Conservation (phyloP, 257 asterid genomes). For the Solanum pennellii region DNA sequence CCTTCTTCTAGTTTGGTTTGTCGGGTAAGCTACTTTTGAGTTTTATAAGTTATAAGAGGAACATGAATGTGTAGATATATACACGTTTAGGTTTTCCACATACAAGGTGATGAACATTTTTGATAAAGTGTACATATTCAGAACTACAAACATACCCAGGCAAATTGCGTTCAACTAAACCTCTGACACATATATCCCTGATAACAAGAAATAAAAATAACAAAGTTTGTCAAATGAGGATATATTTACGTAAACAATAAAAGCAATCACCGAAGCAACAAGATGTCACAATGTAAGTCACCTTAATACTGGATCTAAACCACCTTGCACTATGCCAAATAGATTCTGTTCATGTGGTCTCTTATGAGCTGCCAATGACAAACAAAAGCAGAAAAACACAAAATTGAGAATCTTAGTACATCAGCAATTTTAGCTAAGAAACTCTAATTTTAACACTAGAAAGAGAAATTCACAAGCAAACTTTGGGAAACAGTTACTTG, state of each 20-base stretch:
- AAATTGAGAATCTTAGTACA: background rate
- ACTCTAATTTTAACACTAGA: background rate
- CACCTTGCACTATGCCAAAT: slow-evolving; percentile 99
- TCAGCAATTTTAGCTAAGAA: background rate
- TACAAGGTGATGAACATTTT: background rate
- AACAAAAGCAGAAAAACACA: background rate
- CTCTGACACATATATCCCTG: slow-evolving; percentile 94
- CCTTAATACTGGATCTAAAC: slow-evolving; percentile 95
- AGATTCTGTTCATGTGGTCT: slow-evolving; percentile 87
- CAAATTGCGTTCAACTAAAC: slow-evolving; percentile 82
- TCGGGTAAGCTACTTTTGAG: background rate
- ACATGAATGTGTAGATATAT: background rate
- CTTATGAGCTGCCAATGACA: slow-evolving; percentile 70
- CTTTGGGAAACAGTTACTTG: background rate
- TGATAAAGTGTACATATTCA: background rate
- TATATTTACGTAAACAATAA: background rate
- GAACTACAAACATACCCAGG: slow-evolving; percentile 61
- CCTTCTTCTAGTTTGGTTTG: background rate
- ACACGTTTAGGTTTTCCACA: background rate
- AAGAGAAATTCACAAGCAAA: background rate
- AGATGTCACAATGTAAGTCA: slow-evolving; percentile 8
- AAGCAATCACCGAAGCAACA: background rate
- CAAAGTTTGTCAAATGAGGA: background rate
- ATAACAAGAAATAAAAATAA: slow-evolving; percentile 8
- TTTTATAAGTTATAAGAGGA: background rate